These are phyloP conservation scores for Solanum neorickii DNA, from an alignment of 257 asterid species.

Conservation along the genomic window DNA sequence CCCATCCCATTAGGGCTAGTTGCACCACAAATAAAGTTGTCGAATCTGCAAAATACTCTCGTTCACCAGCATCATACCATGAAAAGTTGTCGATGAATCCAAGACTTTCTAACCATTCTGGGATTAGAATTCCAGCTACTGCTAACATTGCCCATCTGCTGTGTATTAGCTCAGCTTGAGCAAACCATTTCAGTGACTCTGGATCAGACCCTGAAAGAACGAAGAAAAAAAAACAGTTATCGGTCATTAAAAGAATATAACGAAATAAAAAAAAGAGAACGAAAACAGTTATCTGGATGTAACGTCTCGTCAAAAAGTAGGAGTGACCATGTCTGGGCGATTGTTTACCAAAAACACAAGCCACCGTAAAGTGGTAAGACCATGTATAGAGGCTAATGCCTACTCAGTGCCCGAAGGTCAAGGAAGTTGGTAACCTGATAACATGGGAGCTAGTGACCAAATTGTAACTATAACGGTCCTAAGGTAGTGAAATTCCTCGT, in stretches of 20 bases:
- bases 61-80: constrained; percentile 68
- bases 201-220: constrained; percentile 59
- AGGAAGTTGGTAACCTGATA: neutral
- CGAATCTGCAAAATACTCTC: constrained; percentile 66
- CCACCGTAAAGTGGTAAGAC: neutral
- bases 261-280: too few relatives aligned
- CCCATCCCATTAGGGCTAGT: constrained; percentile 79
- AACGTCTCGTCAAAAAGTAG: neutral
- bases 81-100: constrained; percentile 67
- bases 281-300: neutral
- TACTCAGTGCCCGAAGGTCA: neutral
- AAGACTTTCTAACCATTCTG: constrained; percentile 67
- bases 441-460: neutral
- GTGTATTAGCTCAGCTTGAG: constrained; percentile 80
- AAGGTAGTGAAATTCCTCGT: neutral
- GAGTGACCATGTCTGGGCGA: neutral
- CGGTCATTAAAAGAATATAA: too few relatives aligned
- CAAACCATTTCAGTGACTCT: constrained; percentile 68
- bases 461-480: neutral
- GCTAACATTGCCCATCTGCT: constrained; percentile 89
- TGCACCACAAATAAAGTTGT: constrained; percentile 52
- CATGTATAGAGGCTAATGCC: neutral
- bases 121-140: constrained; percentile 69
- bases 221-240: neutral
- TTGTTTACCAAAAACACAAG: neutral